Percentiles rank a stretch among this genome's conserved stretches.
Conservation (phyloP, 768 basidiomycete species). For the Suillus occidentalis region DNA sequence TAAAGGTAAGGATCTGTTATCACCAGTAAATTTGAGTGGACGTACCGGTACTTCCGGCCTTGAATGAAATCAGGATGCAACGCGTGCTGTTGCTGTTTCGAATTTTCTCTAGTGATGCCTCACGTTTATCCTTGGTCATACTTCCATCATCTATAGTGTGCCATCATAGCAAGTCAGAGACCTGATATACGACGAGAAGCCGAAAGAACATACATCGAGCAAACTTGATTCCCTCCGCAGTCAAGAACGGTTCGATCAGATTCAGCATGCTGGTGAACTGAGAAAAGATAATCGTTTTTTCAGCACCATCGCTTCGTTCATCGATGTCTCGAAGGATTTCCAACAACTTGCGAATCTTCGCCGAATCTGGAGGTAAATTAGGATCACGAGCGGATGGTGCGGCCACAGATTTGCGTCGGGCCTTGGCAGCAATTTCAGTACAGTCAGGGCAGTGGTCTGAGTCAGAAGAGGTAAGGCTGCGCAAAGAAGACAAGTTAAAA, state of each 20-base stretch:
- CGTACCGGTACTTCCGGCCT: slow-evolving; percentile 90
- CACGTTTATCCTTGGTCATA: slow-evolving; percentile 77
- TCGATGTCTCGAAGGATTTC: slow-evolving; percentile 69
- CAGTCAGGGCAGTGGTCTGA: slow-evolving; percentile 61
- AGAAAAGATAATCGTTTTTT: slow-evolving; percentile 97
- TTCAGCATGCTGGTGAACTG: slow-evolving; percentile 91
- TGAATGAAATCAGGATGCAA: slow-evolving; percentile 94
- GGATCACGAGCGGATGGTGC: slow-evolving; percentile 23
- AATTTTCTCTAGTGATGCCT: slow-evolving; percentile 73
- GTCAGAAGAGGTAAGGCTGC: slow-evolving; percentile 16
- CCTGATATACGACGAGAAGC: slow-evolving; percentile 1
- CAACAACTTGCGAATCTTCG: slow-evolving; percentile 86
- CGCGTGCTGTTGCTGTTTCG: slow-evolving; percentile 53
- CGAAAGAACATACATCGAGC: slow-evolving; percentile 73
- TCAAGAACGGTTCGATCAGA: slow-evolving; percentile 83
- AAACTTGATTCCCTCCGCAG: slow-evolving; percentile 62
- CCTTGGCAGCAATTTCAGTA: slow-evolving; percentile 49
- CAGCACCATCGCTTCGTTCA: slow-evolving; percentile 51
- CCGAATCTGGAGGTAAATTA: slow-evolving; percentile 63
- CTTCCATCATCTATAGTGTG: slow-evolving; percentile 75
- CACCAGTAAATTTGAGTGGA: slow-evolving; percentile 5
- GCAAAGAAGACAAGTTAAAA: slow-evolving; percentile 1
- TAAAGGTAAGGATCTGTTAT: not conserved
- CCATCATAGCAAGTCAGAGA: slow-evolving; percentile 10
- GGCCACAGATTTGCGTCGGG: slow-evolving; percentile 37